Conservation (phyloP, 192 early-diverging fungal genomes). For the Neocallimastix lanati region DNA sequence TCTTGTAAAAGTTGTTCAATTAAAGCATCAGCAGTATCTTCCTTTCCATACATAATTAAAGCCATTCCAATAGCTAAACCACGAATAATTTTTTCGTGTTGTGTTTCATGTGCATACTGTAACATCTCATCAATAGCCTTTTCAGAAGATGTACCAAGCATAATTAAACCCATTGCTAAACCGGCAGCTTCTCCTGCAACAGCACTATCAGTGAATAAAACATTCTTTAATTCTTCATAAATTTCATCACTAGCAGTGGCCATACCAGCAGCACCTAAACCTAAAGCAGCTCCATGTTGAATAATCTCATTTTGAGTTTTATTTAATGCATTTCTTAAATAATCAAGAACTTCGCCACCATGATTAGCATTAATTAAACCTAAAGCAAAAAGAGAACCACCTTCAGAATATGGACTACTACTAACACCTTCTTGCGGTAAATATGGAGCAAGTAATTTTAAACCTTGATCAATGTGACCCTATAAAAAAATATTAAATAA, state of each 20-base stretch:
- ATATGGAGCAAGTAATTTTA: constrained; percentile 73
- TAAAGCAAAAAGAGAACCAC: constrained; percentile 90
- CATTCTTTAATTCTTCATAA: constrained; percentile 69
- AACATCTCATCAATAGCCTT: constrained; percentile 84
- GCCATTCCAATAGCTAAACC: constrained; percentile 86
- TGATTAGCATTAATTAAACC: constrained; percentile 96
- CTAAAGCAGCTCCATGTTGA: constrained; percentile 91
- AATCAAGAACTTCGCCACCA: constrained; percentile 57
- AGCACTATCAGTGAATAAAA: constrained; percentile 83
- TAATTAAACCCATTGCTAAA: constrained; percentile 88
- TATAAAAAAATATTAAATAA: constrained; percentile 5
- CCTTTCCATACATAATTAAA: constrained; percentile 90
- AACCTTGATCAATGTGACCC: constrained; percentile 77
- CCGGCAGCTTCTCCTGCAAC: constrained; percentile 95
- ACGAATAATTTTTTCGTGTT: constrained; percentile 99
- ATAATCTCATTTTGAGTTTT: constrained; percentile 69
- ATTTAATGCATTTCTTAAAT: constrained; percentile 63
- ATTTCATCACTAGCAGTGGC: constrained; percentile 76
- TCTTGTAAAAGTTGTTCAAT: constrained; percentile 68
- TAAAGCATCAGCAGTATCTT: constrained; percentile 83
- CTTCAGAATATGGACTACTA: constrained; percentile 80
- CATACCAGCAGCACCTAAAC: constrained; percentile 91
- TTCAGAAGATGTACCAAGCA: constrained; percentile 76
- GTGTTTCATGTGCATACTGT: constrained; percentile 92
- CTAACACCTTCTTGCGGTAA: constrained; percentile 80